phyloP scores from a whole-genome alignment of 108 stramenopile species.

The Skeletonema menzelii region DNA sequence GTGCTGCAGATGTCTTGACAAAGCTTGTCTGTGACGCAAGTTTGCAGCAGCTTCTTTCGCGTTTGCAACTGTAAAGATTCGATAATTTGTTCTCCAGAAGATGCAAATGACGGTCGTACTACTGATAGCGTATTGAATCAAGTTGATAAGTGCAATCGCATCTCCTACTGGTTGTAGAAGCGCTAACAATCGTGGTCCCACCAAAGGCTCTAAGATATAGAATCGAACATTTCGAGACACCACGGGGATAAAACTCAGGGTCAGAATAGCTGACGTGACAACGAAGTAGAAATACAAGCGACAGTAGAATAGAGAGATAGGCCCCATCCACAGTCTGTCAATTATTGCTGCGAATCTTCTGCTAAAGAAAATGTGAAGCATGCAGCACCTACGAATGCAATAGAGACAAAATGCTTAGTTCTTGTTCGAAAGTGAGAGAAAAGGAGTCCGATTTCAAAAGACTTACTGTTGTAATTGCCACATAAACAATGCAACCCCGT shows the following conservation, averaged over 20 bases:
- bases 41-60: constrained; percentile 13
- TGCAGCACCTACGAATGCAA: constrained; percentile 12
- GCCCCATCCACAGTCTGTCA: constrained; percentile 39
- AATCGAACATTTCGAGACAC: constrained; percentile 18
- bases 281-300: constrained; percentile 40
- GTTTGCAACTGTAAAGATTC: constrained; percentile 38
- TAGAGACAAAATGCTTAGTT: not conserved
- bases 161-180: constrained; percentile 13
- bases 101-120: constrained; percentile 35
- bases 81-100: constrained; percentile 36
- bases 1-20: not conserved
- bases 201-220: constrained; percentile 6
- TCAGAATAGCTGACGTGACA: constrained; percentile 26
- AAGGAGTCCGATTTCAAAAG: not conserved
- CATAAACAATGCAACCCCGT: constrained; percentile 28
- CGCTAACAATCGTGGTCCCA: constrained; percentile 9
- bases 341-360: constrained; percentile 35
- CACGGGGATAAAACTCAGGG: constrained; percentile 25
- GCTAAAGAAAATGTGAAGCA: constrained; percentile 37
- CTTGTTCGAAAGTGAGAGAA: not conserved
- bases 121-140: constrained; percentile 21
- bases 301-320: constrained; percentile 28
- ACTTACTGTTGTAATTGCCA: constrained; percentile 31
- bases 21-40: constrained; percentile 1
- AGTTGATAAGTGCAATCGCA: constrained; percentile 17